Evolutionary conservation across 345 rosid genomes (phyloP).

Genomic region (Psidium friedrichsthalianum): DNA sequence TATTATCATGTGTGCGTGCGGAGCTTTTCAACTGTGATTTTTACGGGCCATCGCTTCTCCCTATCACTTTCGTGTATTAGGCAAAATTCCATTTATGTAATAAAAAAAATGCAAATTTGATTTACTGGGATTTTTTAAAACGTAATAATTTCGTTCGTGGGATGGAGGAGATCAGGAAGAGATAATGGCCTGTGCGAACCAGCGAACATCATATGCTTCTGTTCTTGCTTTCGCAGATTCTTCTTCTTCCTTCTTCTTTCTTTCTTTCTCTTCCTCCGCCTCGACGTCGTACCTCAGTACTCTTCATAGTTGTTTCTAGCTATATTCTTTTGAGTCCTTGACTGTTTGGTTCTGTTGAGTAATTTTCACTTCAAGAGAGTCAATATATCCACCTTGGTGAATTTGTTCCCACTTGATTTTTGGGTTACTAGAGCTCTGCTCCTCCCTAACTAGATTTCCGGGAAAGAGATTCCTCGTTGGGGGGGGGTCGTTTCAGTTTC

Average conservation of each 20-base stretch:
- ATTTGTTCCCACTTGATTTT: not conserved
- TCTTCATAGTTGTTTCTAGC: not conserved
- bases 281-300: not conserved
- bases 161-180: not conserved
- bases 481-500: not conserved
- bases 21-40: not conserved
- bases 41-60: not conserved
- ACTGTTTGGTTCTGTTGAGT: not conserved
- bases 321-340: not conserved
- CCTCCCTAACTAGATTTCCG: not conserved
- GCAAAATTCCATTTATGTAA: not conserved
- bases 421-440: not conserved
- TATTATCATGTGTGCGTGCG: too few species aligned
- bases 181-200: not conserved
- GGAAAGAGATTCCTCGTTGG: not conserved
- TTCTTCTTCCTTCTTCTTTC: not conserved
- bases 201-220: not conserved
- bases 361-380: not conserved
- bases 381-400: not conserved
- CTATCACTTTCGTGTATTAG: not conserved
- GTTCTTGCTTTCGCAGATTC: not conserved
- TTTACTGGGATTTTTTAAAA: not conserved
- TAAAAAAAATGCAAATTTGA: not conserved
- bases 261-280: not conserved
- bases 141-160: not conserved